phyloP scores from a whole-genome alignment of 2,329 filamentous ascomycete genomes.

The Hypomyces perniciosus region DNA sequence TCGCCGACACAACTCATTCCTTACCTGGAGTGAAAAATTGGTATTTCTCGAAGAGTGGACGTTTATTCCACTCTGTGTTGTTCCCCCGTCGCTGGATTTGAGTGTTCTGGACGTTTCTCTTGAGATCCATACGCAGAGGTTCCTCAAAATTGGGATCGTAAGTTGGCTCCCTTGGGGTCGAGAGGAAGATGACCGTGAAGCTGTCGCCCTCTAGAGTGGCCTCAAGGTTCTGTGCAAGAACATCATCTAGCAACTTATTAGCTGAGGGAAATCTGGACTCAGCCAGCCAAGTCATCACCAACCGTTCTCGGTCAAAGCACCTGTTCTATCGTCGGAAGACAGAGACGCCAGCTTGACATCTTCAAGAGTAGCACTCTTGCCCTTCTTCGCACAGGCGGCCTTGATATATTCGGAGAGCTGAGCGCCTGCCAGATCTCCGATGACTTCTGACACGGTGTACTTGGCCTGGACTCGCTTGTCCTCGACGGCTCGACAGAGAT shows the following conservation, averaged over 20 bases:
- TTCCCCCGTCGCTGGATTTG: conserved; percentile 33
- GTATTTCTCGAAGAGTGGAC: conserved; percentile 80
- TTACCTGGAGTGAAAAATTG: conserved; percentile 86
- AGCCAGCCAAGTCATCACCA: conserved; percentile 15
- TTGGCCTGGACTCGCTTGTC: conserved; percentile 31
- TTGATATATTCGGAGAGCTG: conserved; percentile 40
- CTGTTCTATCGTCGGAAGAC: conserved; percentile 35
- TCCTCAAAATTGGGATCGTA: conserved; percentile 64
- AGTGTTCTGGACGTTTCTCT: conserved; percentile 46
- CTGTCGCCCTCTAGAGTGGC: conserved; percentile 33
- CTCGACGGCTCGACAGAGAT: conserved; percentile 40
- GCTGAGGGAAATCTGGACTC: not conserved
- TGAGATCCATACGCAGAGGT: conserved; percentile 64
- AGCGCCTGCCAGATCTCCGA: conserved; percentile 40
- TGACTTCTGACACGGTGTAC: conserved; percentile 52
- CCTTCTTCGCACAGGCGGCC: conserved; percentile 37
- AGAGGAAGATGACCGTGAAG: conserved; percentile 73
- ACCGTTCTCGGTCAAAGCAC: conserved; percentile 45
- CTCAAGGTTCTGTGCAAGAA: conserved; percentile 45
- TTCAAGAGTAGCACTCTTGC: conserved; percentile 33
- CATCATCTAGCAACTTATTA: conserved; percentile 33
- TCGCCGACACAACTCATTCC: not conserved
- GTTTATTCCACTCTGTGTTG: conserved; percentile 33
- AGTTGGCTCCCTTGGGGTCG: conserved; percentile 48
- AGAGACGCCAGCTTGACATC: conserved; percentile 37